Base-by-base conservation (phyloP, 768 basidiomycete species). In the Clitopilus hobsonii region DNA sequence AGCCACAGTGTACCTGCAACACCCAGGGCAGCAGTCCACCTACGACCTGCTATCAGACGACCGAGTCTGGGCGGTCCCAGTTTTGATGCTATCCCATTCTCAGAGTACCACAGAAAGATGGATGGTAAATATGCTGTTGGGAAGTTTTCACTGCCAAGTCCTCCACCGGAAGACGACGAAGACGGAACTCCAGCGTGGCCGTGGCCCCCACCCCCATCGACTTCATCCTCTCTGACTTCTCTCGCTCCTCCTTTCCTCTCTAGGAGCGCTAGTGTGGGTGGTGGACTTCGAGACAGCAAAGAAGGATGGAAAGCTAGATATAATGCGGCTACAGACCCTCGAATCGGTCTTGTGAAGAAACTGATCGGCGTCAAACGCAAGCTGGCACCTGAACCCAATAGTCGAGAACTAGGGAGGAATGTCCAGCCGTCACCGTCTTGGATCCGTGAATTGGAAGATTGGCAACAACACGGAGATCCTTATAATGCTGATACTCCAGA, bases 41-140 rank as follows among this genome's bases (percentile, higher is more conserved):
- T 85, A 4, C 59, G 59, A 45, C 62, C 61, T n/a, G 11, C 22
- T 22, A 58, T 67, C 2, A 60, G 58, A 10, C 65, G 63, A 13
- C 65, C 66, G 6, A 56, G 38, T 30, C 45, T 36, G 36, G 60
- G 58, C 41, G 50, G 59, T 56, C 67, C 58, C 61, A 64, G 63
- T 59, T 93, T 91, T 57, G 87, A 90, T 30, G 84, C 91, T 0
- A 88, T 94, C 23, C 83, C 86, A 0, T 92, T 94, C 56, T 80
- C 86, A 0, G 67, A 74, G 8, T 81, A 77, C 41, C 86, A 91
- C 63, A 75, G 79, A 16, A 59, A 74, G 13, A 74, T 82, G 13
- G 90, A 93, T 63, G 82, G 82, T 8, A 94, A 94, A 69, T 92
- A 94, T 61, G 71, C 74, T 0, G 60, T 76, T 23, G 90, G 90